Evolutionary conservation across 805 yeast species (phyloP).

Genomic region (Pichia paraexigua): DNA sequence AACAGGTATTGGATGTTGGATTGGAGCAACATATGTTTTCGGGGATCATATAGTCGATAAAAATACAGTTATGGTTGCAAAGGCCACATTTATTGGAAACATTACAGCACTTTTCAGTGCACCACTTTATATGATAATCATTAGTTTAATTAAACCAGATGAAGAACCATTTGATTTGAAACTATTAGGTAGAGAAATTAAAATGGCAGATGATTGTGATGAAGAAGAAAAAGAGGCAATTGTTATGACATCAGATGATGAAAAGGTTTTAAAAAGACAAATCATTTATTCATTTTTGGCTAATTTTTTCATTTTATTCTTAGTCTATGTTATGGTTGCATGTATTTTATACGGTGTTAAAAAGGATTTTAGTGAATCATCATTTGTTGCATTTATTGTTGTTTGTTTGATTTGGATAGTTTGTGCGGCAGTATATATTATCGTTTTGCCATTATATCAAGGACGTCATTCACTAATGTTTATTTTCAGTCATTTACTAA

Average conservation of each 20-base stretch:
- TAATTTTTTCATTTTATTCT: conserved; percentile 27
- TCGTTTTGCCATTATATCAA: conserved; percentile 32
- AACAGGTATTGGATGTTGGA: conserved; percentile 43
- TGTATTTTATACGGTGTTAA: conserved; percentile 28
- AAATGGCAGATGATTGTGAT: conserved; percentile 31
- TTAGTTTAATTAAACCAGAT: conserved; percentile 26
- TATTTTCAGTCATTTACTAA: conserved; percentile 3
- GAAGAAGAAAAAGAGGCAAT: conserved; percentile 26
- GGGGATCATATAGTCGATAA: conserved; percentile 21
- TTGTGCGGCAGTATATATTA: conserved; percentile 29
- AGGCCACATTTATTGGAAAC: conserved; percentile 26
- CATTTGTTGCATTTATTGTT: conserved; percentile 31
- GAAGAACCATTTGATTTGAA: conserved; percentile 25
- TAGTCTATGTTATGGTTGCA: conserved; percentile 28
- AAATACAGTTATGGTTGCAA: conserved; percentile 17
- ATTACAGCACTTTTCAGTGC: conserved; percentile 22
- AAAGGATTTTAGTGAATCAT: conserved; percentile 28
- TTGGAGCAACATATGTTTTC: conserved; percentile 23
- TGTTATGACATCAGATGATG: conserved; percentile 17
- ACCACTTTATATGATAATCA: conserved; percentile 21
- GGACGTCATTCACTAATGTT: conserved; percentile 20
- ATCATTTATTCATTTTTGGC: conserved; percentile 33
- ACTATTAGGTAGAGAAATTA: conserved; percentile 16
- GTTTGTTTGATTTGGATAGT: conserved; percentile 33
- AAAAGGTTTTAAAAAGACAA: conserved; percentile 27